These are phyloP conservation scores for Trichosporon sp. DNA, from an alignment of 1,284 basidiomycete species.

Conservation along the genomic window DNA sequence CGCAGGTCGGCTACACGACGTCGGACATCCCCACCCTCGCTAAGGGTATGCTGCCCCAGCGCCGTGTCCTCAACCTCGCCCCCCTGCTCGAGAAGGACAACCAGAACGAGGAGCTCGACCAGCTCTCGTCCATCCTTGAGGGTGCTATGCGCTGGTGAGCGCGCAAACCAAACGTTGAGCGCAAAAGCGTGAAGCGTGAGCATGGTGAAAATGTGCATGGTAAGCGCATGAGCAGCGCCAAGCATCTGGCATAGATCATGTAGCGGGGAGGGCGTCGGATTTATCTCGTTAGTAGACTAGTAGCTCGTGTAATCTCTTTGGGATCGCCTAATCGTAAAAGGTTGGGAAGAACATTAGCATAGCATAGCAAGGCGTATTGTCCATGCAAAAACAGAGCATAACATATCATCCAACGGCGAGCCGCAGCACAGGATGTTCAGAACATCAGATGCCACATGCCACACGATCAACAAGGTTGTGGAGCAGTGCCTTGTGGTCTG, in stretches of 20 bases:
- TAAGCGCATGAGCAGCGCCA: too few species aligned
- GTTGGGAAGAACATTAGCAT: not conserved
- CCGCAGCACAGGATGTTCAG: too few species aligned
- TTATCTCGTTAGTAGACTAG: not conserved
- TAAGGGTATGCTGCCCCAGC: slow-evolving; percentile 44
- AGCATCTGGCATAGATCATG: too few species aligned
- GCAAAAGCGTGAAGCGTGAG: not conserved
- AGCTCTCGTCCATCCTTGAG: slow-evolving; percentile 65
- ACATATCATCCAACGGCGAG: too few species aligned
- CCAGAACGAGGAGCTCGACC: slow-evolving; percentile 70
- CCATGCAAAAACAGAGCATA: slow-evolving; percentile 8
- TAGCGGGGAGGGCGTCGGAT: too few species aligned
- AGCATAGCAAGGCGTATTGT: slow-evolving; percentile 8
- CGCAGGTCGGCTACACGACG: slow-evolving; percentile 69
- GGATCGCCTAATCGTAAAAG: not conserved
- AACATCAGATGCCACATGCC: too few species aligned
- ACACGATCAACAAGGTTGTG: not conserved
- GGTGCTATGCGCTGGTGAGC: slow-evolving; percentile 38
- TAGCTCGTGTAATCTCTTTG: not conserved
- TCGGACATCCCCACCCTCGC: slow-evolving; percentile 41
- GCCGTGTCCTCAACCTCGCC: slow-evolving; percentile 44
- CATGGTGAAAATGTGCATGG: too few species aligned
- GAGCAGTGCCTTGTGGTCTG: not conserved
- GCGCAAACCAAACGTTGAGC: not conserved
- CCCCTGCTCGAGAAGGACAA: slow-evolving; percentile 55